Conservation (phyloP, 352 stramenopile species). For the Phytopythium montanum region DNA sequence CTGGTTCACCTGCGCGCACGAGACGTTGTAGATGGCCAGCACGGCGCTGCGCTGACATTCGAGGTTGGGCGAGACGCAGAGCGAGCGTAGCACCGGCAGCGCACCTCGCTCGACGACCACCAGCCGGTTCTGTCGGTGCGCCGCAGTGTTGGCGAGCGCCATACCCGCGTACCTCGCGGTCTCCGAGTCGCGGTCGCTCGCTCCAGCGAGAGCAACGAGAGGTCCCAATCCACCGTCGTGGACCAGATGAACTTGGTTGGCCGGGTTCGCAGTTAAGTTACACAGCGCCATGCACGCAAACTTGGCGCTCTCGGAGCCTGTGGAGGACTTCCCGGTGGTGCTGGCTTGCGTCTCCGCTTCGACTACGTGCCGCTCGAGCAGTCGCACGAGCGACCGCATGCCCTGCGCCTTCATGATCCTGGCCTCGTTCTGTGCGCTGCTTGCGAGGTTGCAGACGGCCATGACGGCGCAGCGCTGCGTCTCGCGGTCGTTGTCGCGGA, state of each 20-base stretch:
- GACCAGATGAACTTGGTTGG: constrained; percentile 90
- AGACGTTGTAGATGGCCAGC: constrained; percentile 95
- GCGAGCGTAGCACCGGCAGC: constrained; percentile 68
- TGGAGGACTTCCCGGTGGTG: constrained; percentile 2
- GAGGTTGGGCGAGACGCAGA: constrained; percentile 80
- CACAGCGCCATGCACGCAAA: constrained; percentile 94
- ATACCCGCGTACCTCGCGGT: constrained; percentile 90
- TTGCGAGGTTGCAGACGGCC: constrained; percentile 86
- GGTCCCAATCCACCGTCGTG: constrained; percentile 66
- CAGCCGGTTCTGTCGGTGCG: constrained; percentile 84
- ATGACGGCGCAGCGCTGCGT: constrained; percentile 80
- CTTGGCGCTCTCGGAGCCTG: constrained; percentile 61
- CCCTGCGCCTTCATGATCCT: constrained; percentile 75
- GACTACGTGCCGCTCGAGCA: constrained; percentile 30
- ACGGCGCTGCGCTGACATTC: constrained; percentile 90
- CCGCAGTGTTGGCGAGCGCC: constrained; percentile 93
- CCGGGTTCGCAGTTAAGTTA: constrained; percentile 91
- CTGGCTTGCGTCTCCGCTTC: background rate
- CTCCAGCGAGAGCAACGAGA: constrained; percentile 77
- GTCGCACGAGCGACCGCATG: constrained; percentile 56
- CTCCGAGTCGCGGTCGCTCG: constrained; percentile 48
- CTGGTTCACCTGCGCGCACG: constrained; percentile 90
- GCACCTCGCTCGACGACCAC: constrained; percentile 86
- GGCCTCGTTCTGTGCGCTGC: constrained; percentile 63
- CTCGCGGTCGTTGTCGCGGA: constrained; percentile 32